Evolutionary conservation across 2,329 filamentous ascomycete genomes (phyloP).

Genomic region (Drechslerella stenobrocha): DNA sequence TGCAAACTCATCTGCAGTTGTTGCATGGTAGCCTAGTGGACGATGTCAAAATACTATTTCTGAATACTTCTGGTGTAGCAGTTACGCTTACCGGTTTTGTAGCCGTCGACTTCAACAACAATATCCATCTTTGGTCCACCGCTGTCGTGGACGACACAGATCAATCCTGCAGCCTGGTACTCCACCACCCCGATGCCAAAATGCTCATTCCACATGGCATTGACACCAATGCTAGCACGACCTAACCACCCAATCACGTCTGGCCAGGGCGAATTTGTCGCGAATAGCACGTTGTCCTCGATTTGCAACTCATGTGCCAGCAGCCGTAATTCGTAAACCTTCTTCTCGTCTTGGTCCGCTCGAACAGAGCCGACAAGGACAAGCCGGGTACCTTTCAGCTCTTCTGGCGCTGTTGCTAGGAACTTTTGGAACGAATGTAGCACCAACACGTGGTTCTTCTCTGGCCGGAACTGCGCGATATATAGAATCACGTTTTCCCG

Average conservation of each 20-base stretch:
- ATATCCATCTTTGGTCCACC: constrained; percentile 94
- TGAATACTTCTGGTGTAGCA: background rate
- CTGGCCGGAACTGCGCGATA: constrained; percentile 94
- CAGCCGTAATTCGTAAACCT: constrained; percentile 84
- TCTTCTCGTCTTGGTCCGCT: constrained; percentile 75
- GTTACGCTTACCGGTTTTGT: constrained; percentile 68
- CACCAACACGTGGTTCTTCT: constrained; percentile 92
- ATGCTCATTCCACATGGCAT: constrained; percentile 99
- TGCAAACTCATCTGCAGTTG: constrained; percentile 76
- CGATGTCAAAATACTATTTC: background rate
- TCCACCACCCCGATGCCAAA: constrained; percentile 98
- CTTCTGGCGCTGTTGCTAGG: constrained; percentile 57
- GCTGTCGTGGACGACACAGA: constrained; percentile 89
- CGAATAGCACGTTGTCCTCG: constrained; percentile 80
- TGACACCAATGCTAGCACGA: constrained; percentile 80
- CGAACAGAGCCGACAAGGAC: constrained; percentile 91
- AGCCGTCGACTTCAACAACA: constrained; percentile 75
- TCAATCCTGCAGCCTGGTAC: constrained; percentile 92
- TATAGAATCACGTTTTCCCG: constrained; percentile 79
- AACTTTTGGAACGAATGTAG: constrained; percentile 81
- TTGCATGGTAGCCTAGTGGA: constrained; percentile 75
- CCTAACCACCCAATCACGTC: constrained; percentile 79
- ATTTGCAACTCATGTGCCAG: constrained; percentile 84
- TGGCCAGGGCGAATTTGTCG: constrained; percentile 86
- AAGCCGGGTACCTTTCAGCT: constrained; percentile 63